A percentile compares a stretch with the other conserved stretches of the same genome.
These are phyloP conservation scores for Talaromyces sp. DNA, from an alignment of 2,329 filamentous ascomycete species.

Conservation along the genomic window DNA sequence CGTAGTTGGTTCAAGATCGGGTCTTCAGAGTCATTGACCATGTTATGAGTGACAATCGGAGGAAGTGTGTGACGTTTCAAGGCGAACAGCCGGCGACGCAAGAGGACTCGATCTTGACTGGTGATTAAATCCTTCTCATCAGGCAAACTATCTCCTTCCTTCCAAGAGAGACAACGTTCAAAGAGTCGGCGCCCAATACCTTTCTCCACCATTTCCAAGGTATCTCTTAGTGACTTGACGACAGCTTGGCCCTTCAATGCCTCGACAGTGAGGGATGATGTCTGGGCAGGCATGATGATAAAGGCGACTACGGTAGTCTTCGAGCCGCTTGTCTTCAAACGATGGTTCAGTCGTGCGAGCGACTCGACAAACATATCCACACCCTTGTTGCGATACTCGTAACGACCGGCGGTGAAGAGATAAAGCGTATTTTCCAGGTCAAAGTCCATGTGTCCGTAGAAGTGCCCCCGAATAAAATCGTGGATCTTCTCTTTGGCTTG, in stretches of 20 bases:
- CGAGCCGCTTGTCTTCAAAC: slow-evolving; percentile 76
- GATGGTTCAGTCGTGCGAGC: slow-evolving; percentile 87
- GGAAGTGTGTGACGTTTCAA: slow-evolving; percentile 92
- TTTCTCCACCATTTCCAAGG: slow-evolving; percentile 85
- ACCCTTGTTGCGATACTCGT: slow-evolving; percentile 97
- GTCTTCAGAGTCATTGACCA: slow-evolving; percentile 90
- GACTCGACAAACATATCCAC: slow-evolving; percentile 99
- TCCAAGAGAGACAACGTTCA: slow-evolving; percentile 90
- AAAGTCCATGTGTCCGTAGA: slow-evolving; percentile 97
- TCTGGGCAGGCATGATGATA: slow-evolving; percentile 98
- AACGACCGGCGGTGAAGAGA: slow-evolving; percentile 94
- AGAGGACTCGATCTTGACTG: slow-evolving; percentile 83
- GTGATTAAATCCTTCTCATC: slow-evolving; percentile 97
- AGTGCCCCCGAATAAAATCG: slow-evolving; percentile 95
- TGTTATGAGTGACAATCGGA: slow-evolving; percentile 98
- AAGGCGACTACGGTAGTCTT: slow-evolving; percentile 96
- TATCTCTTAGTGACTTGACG: slow-evolving; percentile 92
- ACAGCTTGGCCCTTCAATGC: slow-evolving; percentile 95
- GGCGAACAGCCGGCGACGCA: slow-evolving; percentile 86
- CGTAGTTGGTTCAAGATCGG: slow-evolving; percentile 94
- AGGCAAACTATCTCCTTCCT: slow-evolving; percentile 86
- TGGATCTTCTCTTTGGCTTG: slow-evolving; percentile 97
- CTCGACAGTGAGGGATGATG: slow-evolving; percentile 89
- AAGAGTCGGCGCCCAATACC: slow-evolving; percentile 92
- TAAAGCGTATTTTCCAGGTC: slow-evolving; percentile 95